Conservation (phyloP, 2,329 filamentous ascomycete species). For the Ascochyta koolunga region DNA sequence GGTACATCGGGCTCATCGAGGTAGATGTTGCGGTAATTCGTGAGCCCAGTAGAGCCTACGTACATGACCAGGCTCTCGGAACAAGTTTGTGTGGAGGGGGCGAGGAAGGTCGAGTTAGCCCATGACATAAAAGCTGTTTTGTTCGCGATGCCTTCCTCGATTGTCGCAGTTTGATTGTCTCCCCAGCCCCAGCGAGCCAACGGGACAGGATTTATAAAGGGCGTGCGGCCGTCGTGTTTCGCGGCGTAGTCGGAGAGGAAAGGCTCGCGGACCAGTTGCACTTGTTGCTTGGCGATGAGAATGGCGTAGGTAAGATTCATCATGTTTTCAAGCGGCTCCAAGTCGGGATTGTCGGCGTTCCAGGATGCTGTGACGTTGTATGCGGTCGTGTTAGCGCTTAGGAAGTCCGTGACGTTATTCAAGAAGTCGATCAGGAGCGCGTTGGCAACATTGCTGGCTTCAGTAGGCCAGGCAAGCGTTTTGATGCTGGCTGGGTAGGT, state of each 20-base stretch:
- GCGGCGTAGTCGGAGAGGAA: slow-evolving; percentile 59
- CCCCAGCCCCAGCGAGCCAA: slow-evolving; percentile 57
- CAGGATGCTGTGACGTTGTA: slow-evolving; percentile 49
- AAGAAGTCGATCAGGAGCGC: slow-evolving; percentile 53
- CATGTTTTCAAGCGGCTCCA: slow-evolving; percentile 43
- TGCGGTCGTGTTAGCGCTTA: slow-evolving; percentile 46
- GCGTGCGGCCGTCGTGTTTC: slow-evolving; percentile 52
- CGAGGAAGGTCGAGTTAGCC: slow-evolving; percentile 56
- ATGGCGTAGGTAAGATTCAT: slow-evolving; percentile 55
- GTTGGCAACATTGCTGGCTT: slow-evolving; percentile 36
- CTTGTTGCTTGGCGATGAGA: slow-evolving; percentile 57
- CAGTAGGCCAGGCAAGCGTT: slow-evolving; percentile 52
- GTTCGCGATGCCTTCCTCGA: slow-evolving; percentile 55
- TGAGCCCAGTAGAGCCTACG: slow-evolving; percentile 46
- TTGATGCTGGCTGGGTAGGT: slow-evolving; percentile 52
- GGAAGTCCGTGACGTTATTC: slow-evolving; percentile 51
- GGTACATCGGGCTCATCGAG: slow-evolving; percentile 52
- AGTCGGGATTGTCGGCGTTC: slow-evolving; percentile 39
- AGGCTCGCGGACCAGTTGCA: slow-evolving; percentile 53
- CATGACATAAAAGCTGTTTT: slow-evolving; percentile 58
- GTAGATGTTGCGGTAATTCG: slow-evolving; percentile 56
- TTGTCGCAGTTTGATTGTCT: slow-evolving; percentile 45
- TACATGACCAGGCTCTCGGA: slow-evolving; percentile 59
- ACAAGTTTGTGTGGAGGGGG: slow-evolving; percentile 52
- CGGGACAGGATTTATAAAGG: slow-evolving; percentile 59